Percentiles rank a stretch among this genome's conserved stretches.
Conservation (phyloP, 345 rosid genomes). For the Luvunga scandens region DNA sequence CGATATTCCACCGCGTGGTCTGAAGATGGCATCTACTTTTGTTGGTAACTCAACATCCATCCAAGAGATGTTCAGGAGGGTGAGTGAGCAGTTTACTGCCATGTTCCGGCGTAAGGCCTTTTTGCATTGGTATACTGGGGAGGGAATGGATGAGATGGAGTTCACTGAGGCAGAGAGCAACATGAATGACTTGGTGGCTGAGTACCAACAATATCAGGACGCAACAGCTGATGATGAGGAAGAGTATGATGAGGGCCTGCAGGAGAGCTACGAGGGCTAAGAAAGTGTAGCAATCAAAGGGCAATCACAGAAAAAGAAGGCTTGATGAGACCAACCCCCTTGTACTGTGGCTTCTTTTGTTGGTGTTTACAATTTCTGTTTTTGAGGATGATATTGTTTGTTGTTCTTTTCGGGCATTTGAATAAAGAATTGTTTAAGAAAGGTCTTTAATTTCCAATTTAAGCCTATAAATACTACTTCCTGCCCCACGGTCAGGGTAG, state of each 20-base stretch:
- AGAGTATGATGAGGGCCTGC: conserved; percentile 61
- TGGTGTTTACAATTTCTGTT: conserved; percentile 6
- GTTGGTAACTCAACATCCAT: conserved; percentile 86
- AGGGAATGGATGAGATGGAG: conserved; percentile 99
- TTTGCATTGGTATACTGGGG: conserved; percentile 97
- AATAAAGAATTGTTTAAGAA: conserved; percentile 15
- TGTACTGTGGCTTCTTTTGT: neutral
- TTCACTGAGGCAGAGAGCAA: conserved; percentile 98
- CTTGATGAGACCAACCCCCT: conserved; percentile 4
- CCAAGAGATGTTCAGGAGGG: conserved; percentile 98
- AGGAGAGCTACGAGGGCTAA: conserved; percentile 39
- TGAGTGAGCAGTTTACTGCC: conserved; percentile 97
- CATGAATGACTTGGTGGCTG: conserved; percentile 95
- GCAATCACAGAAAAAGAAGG: conserved; percentile 3
- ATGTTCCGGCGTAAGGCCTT: conserved; percentile 98
- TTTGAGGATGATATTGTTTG: conserved; percentile 5
- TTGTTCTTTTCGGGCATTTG: conserved; percentile 10
- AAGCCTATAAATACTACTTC: neutral
- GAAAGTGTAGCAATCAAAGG: neutral
- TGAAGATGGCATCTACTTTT: conserved; percentile 58
- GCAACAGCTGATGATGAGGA: conserved; percentile 89
- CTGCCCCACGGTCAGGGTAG: neutral
- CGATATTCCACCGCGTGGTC: conserved; percentile 54
- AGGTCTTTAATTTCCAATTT: neutral
- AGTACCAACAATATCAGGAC: conserved; percentile 95